Evolutionary conservation across 1,139 yeast genomes (phyloP), one percentile per base, ranked within the genome.

Genomic region (Pneumocystis canis): DNA sequence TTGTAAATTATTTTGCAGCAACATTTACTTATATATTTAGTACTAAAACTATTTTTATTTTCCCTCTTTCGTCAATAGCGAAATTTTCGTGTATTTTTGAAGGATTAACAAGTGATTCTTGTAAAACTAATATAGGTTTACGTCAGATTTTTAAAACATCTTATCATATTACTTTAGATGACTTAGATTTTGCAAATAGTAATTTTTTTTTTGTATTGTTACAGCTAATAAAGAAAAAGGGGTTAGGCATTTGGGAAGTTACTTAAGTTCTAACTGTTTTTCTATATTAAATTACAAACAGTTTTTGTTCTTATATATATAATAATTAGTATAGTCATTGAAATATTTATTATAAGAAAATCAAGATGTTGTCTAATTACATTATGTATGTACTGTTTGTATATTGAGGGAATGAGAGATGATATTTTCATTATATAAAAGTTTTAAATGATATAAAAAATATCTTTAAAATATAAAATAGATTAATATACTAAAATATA

Each of bases 141-240:
- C 54, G 54, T 47, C 30, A 47, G 14, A 47, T 57, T 57, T 57
- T 30, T 30, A 18, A 39, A 35, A 35, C 40, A 9, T 35, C 40
- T 20, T 57, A 35, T 25, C 33, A 57, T 57, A 57, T 57, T 57
- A 28, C 9, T n/a, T 57, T 57, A 35, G 59, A 57, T 57, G 59
- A 57, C 30, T 57, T 14, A 14, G 59, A 57, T 57, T 57, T 57
- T 57, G 14, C 14, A 20, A 39, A 57, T 30, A 57, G 14, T 57
- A 57, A 47, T 47, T 11, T 47, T 11, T 47, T 47, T 47, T 47
- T 25, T 28, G 3, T 47, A 25, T 47, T 47, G 30, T 11, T 47
- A 28, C 31, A 47, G 9, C 25, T 47, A 47, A 20, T 47, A 47
- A 47, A n/a, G 11, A 47, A 47, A 25, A 47, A 20, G 7, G 54